phyloP scores from a whole-genome alignment of 2,329 filamentous ascomycete species.

The Cordyceps pruinosa region DNA sequence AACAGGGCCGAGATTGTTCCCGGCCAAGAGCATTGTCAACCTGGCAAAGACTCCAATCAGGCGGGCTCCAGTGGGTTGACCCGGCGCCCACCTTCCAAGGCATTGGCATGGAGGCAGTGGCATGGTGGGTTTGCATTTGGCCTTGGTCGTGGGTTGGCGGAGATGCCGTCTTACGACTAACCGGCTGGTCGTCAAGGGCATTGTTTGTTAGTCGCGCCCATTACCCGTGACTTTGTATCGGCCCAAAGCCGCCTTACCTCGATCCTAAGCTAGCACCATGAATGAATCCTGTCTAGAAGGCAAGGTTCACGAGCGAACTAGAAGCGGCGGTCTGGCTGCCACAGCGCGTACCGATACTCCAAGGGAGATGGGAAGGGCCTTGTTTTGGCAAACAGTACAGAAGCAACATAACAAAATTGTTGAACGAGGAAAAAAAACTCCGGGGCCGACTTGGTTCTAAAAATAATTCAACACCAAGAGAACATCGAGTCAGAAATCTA shows the following conservation, averaged over 20 bases:
- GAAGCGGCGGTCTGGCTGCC: no score
- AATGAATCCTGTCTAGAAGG: no score
- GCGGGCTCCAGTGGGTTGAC: background rate
- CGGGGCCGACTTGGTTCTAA: background rate
- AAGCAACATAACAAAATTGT: background rate
- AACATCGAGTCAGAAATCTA: background rate
- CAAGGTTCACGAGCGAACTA: no score
- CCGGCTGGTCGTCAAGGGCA: no score
- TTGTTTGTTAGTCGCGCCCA: no score
- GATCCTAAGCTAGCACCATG: no score
- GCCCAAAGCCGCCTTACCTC: no score
- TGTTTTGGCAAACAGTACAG: no score
- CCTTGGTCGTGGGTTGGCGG: no score
- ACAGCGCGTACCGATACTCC: no score
- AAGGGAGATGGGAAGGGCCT: no score
- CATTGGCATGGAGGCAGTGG: background rate
- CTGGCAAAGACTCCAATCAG: background rate
- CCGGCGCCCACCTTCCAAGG: background rate
- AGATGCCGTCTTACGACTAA: background rate
- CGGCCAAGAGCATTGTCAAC: background rate
- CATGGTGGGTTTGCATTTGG: background rate
- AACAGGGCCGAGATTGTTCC: background rate
- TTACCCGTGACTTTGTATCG: no score
- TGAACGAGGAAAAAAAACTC: background rate
- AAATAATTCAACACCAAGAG: background rate